Evolutionary conservation across 495 filamentous ascomycete genomes (phyloP), one percentile per base, ranked within the genome.

Genomic region (Hypoxylon perforatum): DNA sequence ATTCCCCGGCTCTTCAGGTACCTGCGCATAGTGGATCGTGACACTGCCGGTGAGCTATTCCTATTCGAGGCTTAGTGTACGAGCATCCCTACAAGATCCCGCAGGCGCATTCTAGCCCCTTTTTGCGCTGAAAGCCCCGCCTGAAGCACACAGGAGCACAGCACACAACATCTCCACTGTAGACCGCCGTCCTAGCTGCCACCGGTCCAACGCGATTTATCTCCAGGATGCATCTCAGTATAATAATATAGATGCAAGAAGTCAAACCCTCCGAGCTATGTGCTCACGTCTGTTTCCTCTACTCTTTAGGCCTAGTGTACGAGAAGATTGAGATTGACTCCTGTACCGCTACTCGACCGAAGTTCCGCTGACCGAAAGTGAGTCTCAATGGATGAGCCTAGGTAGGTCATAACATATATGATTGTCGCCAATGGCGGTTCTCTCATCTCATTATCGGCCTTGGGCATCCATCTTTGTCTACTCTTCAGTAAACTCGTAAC

Each of bases 51-150:
- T 25, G 22, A 21, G 7, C 48, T 42, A 49, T 19, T 10, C 11
- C 42, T 17, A 23, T 55, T 66, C 19, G 21, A 25, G 55, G 62
- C 18, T 23, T 74, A 72, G 72, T 69, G 72, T 74, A 69, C 72
- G 72, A 72, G 65, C 3, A 49, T 54, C 63, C 63, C 50, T 60
- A 50, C 9, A 56, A 28, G 25, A 28, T 28, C 25, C 25, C 25
- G 25, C 3, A 7, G 25, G 7, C 25, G 3, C 25, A 28, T 28
- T 28, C 25, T n/a, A 28, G 25, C 25, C 25, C 25, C 25, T 28
- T 28, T 28, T 28, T n/a, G n/a, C n/a, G n/a, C n/a, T n/a, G n/a
- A n/a, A n/a, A n/a, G n/a, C n/a, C n/a, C n/a, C n/a, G n/a, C n/a
- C n/a, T n/a, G n/a, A n/a, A n/a, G n/a, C n/a, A n/a, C n/a, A n/a